Conservation (phyloP, 2,329 filamentous ascomycete species). For the Cytospora paraplurivora region DNA sequence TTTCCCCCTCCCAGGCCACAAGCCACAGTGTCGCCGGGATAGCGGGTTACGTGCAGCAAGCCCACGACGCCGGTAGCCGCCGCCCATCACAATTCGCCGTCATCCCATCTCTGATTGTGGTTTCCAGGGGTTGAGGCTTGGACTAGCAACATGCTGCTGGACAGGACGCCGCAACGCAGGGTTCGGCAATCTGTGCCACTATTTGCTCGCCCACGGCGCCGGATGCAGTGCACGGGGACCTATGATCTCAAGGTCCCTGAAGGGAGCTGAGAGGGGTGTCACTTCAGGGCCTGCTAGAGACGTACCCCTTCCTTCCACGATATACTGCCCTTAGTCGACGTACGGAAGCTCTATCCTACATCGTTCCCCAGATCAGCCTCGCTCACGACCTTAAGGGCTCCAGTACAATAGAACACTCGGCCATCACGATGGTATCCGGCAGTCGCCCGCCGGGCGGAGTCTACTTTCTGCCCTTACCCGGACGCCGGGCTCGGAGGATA, state of each 20-base stretch:
- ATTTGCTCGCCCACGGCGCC: background rate
- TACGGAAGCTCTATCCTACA: too few species aligned
- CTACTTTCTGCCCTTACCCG: background rate
- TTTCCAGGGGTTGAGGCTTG: background rate
- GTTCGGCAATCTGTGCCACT: slow-evolving; percentile 1
- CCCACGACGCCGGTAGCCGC: slow-evolving; percentile 1
- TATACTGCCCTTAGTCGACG: too few species aligned
- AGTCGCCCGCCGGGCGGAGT: background rate
- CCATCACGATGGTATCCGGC: background rate
- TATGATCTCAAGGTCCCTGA: background rate
- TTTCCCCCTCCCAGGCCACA: background rate
- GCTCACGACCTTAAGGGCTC: too few species aligned
- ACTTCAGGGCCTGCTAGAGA: background rate
- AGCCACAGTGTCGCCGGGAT: background rate
- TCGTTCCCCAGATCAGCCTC: too few species aligned
- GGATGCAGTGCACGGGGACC: background rate
- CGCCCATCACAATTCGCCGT: background rate
- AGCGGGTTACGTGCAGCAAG: background rate
- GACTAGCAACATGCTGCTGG: background rate
- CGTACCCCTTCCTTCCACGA: background rate
- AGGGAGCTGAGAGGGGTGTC: background rate
- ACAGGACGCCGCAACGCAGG: background rate
- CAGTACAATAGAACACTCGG: too few species aligned
- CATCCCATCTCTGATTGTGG: background rate
- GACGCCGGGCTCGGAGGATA: slow-evolving; percentile 2